A percentile compares a stretch with the other conserved stretches of the same genome.
phyloP scores from a whole-genome alignment of 306 rosid genomes.

The Leucaena leucocephala region DNA sequence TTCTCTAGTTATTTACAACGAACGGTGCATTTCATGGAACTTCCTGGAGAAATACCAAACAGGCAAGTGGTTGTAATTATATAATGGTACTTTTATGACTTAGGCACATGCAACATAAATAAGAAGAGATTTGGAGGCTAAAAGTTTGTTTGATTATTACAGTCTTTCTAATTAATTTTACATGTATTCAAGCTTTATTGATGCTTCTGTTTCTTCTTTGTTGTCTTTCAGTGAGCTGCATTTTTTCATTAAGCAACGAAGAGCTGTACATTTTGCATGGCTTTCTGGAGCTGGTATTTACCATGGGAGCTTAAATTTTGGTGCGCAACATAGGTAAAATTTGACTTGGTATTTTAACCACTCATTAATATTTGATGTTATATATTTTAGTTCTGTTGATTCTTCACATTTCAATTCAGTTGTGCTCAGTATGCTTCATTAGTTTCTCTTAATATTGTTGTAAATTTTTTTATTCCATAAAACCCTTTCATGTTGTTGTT shows the following conservation, averaged over 20 bases:
- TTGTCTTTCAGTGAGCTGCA: conserved; percentile 78
- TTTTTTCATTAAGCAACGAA: conserved; percentile 91
- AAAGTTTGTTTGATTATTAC: conserved; percentile 9
- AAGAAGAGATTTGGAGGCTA: not conserved
- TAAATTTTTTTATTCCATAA: not conserved
- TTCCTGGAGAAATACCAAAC: conserved; percentile 92
- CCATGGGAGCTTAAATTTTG: conserved; percentile 90
- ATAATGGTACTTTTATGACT: conserved; percentile 7
- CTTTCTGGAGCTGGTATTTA: conserved; percentile 99
- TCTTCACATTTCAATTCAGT: conserved; percentile 33
- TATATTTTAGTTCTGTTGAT: conserved; percentile 16
- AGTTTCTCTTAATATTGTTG: conserved; percentile 26
- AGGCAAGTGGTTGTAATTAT: conserved; percentile 53
- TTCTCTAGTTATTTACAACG: conserved; percentile 82
- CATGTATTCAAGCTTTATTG: conserved; percentile 18
- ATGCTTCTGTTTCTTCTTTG: conserved; percentile 29
- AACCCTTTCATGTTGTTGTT: conserved; percentile 24
- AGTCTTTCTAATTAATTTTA: conserved; percentile 15
- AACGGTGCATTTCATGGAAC: conserved; percentile 92
- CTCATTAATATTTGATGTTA: not conserved
- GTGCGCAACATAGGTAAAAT: conserved; percentile 74
- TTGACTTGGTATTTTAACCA: conserved; percentile 17
- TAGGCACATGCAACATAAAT: conserved; percentile 24
- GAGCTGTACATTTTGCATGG: conserved; percentile 45
- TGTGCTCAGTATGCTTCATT: conserved; percentile 41